Percentiles rank a stretch among this genome's conserved stretches.
phyloP scores from a whole-genome alignment of 257 asterid species.

The Nicotiana paniculata region DNA sequence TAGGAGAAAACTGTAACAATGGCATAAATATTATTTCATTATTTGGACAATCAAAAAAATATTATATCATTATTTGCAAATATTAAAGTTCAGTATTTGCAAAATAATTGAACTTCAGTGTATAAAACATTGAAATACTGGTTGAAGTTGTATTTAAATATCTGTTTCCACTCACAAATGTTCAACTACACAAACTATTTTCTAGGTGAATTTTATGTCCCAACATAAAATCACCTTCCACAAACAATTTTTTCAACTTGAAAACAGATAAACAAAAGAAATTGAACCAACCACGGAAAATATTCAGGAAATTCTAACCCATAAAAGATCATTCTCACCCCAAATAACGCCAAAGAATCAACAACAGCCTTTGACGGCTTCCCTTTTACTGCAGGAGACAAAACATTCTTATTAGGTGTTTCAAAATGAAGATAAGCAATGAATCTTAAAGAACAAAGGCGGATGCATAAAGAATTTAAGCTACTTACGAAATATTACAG shows the following conservation, averaged over 20 bases:
- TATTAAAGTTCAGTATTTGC: not conserved
- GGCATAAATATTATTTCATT: not conserved
- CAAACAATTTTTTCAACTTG: not conserved
- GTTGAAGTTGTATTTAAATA: not conserved
- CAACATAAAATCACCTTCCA: not conserved
- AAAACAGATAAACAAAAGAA: not conserved
- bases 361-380: constrained; percentile 81
- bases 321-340: constrained; percentile 48
- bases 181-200: not conserved
- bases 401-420: constrained; percentile 9
- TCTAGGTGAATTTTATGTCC: not conserved
- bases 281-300: not conserved
- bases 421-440: not conserved
- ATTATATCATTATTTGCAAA: not conserved
- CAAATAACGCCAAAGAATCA: constrained; percentile 87
- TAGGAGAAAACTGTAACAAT: not conserved
- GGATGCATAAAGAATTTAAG: constrained; percentile 8
- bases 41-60: too few species aligned
- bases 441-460: constrained; percentile 6
- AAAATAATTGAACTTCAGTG: not conserved
- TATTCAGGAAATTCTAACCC: not conserved
- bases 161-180: not conserved
- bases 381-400: constrained; percentile 68
- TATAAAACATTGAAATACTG: not conserved
- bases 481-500: constrained; percentile 71